Evolutionary conservation across 768 basidiomycete genomes (phyloP).

Genomic region (Amanita molliuscula): DNA sequence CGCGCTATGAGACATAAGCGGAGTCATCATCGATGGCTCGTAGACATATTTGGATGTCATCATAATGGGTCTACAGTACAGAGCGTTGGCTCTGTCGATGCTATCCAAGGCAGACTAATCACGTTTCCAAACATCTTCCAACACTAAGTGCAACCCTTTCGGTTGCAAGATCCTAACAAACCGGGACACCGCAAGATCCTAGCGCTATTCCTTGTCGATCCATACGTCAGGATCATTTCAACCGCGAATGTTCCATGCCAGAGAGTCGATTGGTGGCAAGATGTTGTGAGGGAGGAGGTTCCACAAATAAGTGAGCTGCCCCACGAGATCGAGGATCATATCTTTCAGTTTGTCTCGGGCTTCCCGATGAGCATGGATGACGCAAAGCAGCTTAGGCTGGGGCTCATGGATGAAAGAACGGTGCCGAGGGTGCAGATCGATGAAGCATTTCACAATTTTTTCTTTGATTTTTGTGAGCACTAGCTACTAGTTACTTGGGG

Average conservation of each 20-base stretch:
- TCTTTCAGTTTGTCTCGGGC: neutral
- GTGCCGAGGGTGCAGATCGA: no score
- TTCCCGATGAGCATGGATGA: constrained; percentile 9
- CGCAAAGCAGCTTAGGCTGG: constrained; percentile 10
- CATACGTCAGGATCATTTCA: constrained; percentile 16
- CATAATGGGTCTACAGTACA: constrained; percentile 8
- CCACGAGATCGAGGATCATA: neutral
- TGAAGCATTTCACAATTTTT: no score
- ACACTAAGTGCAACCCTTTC: constrained; percentile 24
- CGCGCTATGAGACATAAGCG: neutral
- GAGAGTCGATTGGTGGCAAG: constrained; percentile 17
- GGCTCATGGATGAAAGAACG: neutral
- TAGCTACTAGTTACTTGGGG: no score
- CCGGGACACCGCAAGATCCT: constrained; percentile 27
- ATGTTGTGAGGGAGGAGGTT: neutral
- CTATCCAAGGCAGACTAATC: constrained; percentile 16
- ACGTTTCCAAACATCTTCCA: constrained; percentile 29
- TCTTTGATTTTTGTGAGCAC: no score
- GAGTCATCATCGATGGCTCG: neutral
- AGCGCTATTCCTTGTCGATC: constrained; percentile 28
- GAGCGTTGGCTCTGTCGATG: constrained; percentile 18
- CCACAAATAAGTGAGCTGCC: neutral
- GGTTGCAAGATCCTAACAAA: constrained; percentile 9
- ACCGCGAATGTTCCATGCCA: constrained; percentile 23
- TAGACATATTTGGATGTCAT: neutral